These are phyloP conservation scores for Gliomastix tumulicola DNA, from an alignment of 2,329 filamentous ascomycete species.

Conservation along the genomic window DNA sequence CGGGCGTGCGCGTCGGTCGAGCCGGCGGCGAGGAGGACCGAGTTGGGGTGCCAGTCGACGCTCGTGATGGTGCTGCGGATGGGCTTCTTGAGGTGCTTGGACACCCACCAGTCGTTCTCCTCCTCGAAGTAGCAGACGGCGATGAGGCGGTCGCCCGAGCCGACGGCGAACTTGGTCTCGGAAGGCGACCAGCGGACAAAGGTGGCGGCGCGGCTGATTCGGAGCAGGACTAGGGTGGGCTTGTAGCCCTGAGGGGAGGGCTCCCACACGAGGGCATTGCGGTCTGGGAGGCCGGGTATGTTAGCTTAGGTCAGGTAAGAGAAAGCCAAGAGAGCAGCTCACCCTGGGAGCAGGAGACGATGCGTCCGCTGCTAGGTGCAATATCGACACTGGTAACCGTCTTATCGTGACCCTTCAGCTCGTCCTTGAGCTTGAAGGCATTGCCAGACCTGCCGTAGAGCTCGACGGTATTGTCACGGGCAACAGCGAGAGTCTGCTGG, in stretches of 20 bases:
- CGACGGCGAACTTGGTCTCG: conserved; percentile 95
- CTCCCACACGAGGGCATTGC: conserved; percentile 98
- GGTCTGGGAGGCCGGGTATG: conserved; percentile 48
- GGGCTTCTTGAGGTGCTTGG: conserved; percentile 98
- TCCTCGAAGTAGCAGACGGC: conserved; percentile 98
- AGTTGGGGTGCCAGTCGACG: conserved; percentile 96
- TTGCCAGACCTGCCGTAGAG: conserved; percentile 70
- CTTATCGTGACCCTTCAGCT: conserved; percentile 95
- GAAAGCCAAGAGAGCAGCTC: conserved; percentile 10
- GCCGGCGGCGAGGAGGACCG: conserved; percentile 85
- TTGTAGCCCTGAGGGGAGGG: conserved; percentile 90
- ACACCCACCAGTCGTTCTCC: conserved; percentile 99
- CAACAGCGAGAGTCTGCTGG: conserved; percentile 79
- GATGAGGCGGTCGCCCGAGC: conserved; percentile 90
- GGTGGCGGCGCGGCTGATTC: conserved; percentile 93
- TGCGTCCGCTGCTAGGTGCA: conserved; percentile 81
- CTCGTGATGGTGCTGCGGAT: conserved; percentile 96
- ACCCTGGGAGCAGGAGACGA: conserved; percentile 97
- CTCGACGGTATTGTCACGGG: conserved; percentile 84
- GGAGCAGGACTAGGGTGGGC: conserved; percentile 90
- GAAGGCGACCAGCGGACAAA: conserved; percentile 96
- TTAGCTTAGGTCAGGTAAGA: not conserved
- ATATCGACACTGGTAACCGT: conserved; percentile 95
- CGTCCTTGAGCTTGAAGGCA: conserved; percentile 78
- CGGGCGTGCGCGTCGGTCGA: conserved; percentile 96